These are phyloP conservation scores for Auxenochlorella pyrenoidosa DNA, from an alignment of 139 green algal species.

Conservation along the genomic window DNA sequence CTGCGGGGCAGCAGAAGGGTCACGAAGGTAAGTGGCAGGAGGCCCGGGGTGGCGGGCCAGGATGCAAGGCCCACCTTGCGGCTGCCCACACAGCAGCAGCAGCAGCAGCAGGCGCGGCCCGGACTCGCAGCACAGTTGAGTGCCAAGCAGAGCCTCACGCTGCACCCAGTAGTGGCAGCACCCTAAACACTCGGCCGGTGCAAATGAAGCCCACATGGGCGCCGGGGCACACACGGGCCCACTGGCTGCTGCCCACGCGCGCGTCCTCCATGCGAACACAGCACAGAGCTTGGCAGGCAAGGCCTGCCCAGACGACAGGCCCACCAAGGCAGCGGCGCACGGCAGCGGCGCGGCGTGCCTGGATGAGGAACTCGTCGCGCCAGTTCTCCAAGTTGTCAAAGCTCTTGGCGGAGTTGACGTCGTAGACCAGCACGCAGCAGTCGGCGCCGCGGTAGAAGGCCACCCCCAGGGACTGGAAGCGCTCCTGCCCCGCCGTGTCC, in stretches of 20 bases:
- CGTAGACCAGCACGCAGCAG: conserved; percentile 97
- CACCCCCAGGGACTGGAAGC: conserved; percentile 97
- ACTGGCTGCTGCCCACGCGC: too few species aligned
- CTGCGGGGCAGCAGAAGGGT: conserved; percentile 49
- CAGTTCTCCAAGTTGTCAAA: conserved; percentile 99
- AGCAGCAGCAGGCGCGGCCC: too few species aligned
- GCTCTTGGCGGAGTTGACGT: conserved; percentile 95
- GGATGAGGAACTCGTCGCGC: conserved; percentile 98
- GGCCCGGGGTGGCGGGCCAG: not conserved
- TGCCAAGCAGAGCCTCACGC: too few species aligned
- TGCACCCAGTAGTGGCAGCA: too few species aligned
- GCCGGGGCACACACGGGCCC: too few species aligned
- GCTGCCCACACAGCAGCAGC: not conserved
- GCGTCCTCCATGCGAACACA: too few species aligned
- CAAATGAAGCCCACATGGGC: too few species aligned
- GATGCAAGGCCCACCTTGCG: not conserved
- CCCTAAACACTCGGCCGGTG: too few species aligned
- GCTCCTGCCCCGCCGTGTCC: conserved; percentile 98
- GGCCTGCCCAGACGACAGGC: too few species aligned
- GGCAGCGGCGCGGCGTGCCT: conserved; percentile 61
- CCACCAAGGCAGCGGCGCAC: too few species aligned
- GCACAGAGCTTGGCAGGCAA: too few species aligned
- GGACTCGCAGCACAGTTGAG: too few species aligned
- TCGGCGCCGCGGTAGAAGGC: conserved; percentile 99
- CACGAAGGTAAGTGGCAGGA: not conserved